These are phyloP conservation scores for Trichomonascaceae sp. DNA, from an alignment of 1,139 yeast species.

Conservation along the genomic window DNA sequence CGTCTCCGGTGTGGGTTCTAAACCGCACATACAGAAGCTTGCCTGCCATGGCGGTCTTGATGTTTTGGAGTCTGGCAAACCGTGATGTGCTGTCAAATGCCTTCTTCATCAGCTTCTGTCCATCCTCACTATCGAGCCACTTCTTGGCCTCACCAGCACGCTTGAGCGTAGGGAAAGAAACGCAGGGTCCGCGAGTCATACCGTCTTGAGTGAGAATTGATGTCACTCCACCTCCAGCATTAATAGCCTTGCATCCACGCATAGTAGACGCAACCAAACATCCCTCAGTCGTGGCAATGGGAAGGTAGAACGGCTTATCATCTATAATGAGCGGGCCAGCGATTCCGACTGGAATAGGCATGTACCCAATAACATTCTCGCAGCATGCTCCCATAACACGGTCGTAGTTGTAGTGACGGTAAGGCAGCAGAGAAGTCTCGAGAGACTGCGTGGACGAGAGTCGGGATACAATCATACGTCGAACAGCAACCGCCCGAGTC, in stretches of 20 bases:
- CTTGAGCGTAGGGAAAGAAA: constrained; percentile 61
- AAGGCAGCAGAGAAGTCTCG: constrained; percentile 63
- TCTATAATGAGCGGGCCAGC: constrained; percentile 95
- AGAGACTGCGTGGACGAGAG: constrained; percentile 74
- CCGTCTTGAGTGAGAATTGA: constrained; percentile 93
- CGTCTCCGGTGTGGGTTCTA: constrained; percentile 97
- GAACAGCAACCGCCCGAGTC: constrained; percentile 81
- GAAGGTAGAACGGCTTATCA: constrained; percentile 75
- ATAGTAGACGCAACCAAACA: constrained; percentile 95
- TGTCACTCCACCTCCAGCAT: constrained; percentile 90
- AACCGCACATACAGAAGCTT: constrained; percentile 77
- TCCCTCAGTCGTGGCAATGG: constrained; percentile 99
- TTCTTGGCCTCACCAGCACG: constrained; percentile 93
- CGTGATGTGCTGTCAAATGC: constrained; percentile 96
- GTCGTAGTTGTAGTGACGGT: constrained; percentile 74
- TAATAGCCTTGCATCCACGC: constrained; percentile 98
- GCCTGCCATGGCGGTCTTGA: constrained; percentile 95
- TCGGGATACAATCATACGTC: constrained; percentile 82
- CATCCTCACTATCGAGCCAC: constrained; percentile 95
- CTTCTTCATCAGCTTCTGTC: constrained; percentile 65
- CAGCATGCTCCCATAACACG: constrained; percentile 98
- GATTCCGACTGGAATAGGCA: constrained; percentile 94
- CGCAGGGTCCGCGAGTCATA: constrained; percentile 99
- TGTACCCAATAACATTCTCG: constrained; percentile 91
- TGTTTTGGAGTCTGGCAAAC: constrained; percentile 84